Percentiles rank a stretch among this genome's conserved stretches.
phyloP scores from a whole-genome alignment of 306 rosid species.

The Neltuma alba region DNA sequence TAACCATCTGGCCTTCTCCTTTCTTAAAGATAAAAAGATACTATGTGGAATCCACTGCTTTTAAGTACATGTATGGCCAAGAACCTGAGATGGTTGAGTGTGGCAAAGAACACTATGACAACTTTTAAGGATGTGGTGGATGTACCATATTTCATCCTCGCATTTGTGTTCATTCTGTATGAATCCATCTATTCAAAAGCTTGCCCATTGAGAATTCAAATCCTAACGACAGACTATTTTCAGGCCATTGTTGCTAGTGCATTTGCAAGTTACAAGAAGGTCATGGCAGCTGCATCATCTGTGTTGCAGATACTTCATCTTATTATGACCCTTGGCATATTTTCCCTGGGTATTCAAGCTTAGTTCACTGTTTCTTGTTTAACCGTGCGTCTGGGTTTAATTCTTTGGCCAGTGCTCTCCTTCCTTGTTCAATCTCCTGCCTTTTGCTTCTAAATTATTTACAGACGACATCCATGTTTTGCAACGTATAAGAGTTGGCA shows the following conservation, averaged over 20 bases:
- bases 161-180: not conserved
- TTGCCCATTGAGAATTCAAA: constrained; percentile 9
- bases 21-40: not conserved
- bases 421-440: constrained; percentile 56
- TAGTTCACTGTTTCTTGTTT: constrained; percentile 2
- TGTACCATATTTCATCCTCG: not conserved
- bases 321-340: not conserved
- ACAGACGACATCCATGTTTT: constrained; percentile 63
- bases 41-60: no score
- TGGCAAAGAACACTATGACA: not conserved
- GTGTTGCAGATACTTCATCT: constrained; percentile 62
- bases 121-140: not conserved
- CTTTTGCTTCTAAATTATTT: constrained; percentile 70
- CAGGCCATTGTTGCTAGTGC: constrained; percentile 89
- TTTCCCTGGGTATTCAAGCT: constrained; percentile 7
- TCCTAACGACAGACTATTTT: constrained; percentile 11
- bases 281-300: constrained; percentile 66
- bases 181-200: constrained; percentile 15
- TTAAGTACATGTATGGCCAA: not conserved
- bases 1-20: not conserved
- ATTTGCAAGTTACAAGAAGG: constrained; percentile 68
- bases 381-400: constrained; percentile 71
- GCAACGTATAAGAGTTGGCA: constrained; percentile 60
- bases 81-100: no score
- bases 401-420: constrained; percentile 67